Evolutionary conservation across 768 basidiomycete genomes (phyloP).

Genomic region (Tephrocybe sp.): DNA sequence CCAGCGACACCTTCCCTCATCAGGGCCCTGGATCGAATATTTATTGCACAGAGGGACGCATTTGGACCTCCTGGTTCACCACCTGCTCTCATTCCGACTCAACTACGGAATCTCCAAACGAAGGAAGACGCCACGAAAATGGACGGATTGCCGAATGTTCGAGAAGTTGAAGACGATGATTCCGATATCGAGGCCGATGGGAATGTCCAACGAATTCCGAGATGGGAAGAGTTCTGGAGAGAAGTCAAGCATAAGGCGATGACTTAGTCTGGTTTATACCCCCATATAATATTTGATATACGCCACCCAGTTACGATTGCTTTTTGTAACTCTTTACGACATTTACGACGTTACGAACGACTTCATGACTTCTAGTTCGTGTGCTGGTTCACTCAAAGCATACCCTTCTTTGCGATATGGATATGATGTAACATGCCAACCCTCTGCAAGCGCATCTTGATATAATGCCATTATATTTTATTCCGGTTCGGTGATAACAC

Average conservation of each 20-base stretch:
- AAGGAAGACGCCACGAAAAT: conserved; percentile 1
- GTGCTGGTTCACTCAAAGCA: too few relatives aligned
- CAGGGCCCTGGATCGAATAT: conserved; percentile 60
- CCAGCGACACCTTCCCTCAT: conserved; percentile 68
- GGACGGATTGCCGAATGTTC: conserved; percentile 13
- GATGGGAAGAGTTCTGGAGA: conserved; percentile 49
- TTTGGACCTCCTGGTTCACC: conserved; percentile 25
- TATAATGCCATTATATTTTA: too few relatives aligned
- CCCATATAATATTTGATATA: not conserved
- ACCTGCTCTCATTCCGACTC: not conserved
- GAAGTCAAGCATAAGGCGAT: conserved; percentile 38
- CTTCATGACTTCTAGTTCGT: too few relatives aligned
- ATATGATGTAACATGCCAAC: too few relatives aligned
- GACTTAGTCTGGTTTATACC: not conserved
- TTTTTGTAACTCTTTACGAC: not conserved
- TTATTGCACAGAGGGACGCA: conserved; percentile 54
- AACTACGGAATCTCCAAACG: not conserved
- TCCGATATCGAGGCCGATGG: conserved; percentile 6
- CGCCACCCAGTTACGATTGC: not conserved
- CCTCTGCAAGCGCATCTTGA: too few relatives aligned
- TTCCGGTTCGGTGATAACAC: too few relatives aligned
- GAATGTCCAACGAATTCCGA: conserved; percentile 13
- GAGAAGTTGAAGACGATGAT: conserved; percentile 11
- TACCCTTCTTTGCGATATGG: too few relatives aligned
- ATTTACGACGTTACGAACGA: conserved; percentile 3